Percentiles rank a stretch among this genome's conserved stretches.
Conservation (phyloP, 2,329 filamentous ascomycete species). For the Cryphonectria parasitica region DNA sequence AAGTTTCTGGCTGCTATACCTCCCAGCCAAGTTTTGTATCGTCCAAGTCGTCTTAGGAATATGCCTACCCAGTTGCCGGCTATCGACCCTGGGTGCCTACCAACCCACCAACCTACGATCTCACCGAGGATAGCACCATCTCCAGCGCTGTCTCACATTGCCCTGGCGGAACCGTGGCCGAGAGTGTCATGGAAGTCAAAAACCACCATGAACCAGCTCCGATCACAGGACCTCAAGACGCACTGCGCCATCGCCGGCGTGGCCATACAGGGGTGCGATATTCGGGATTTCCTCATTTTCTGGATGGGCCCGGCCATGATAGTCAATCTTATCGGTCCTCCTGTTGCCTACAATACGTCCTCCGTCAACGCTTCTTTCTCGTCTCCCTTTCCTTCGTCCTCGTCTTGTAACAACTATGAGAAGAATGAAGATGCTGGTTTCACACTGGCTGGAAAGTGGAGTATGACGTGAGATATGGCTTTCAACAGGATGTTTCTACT, state of each 20-base stretch:
- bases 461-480: slow-evolving; percentile 1
- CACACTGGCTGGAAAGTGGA: slow-evolving; percentile 1
- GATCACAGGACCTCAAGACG: background rate
- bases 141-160: slow-evolving; percentile 65
- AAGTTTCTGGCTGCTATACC: background rate
- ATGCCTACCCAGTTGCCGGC: background rate
- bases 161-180: slow-evolving; percentile 76
- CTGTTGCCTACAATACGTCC: background rate
- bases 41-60: background rate
- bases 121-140: background rate
- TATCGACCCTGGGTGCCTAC: background rate
- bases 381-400: too few species aligned
- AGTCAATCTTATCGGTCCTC: slow-evolving; percentile 1
- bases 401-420: background rate
- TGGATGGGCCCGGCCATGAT: slow-evolving; percentile 8
- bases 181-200: slow-evolving; percentile 67
- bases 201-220: slow-evolving; percentile 4
- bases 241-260: slow-evolving; percentile 9
- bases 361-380: background rate
- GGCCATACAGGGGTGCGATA: background rate
- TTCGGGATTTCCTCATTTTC: background rate
- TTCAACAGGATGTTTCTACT: slow-evolving; percentile 9
- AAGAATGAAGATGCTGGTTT: background rate
- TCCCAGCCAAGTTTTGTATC: background rate
- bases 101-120: background rate